Conservation (phyloP, 2,329 filamentous ascomycete species). For the Ascochyta fabae region DNA sequence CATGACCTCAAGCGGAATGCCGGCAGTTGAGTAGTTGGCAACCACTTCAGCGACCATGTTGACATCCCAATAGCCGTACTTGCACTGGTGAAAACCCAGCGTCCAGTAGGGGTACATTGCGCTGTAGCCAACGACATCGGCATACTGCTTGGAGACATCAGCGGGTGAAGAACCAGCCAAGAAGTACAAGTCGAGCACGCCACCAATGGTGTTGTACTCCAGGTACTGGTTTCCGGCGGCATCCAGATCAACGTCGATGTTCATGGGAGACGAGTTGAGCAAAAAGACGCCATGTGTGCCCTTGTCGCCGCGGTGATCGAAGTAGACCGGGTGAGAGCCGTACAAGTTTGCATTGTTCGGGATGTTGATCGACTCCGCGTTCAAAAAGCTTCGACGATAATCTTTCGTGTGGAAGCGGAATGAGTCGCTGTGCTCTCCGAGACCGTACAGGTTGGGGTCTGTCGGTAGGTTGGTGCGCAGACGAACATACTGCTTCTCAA, state of each 20-base stretch:
- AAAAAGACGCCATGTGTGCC: conserved; percentile 49
- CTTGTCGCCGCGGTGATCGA: conserved; percentile 68
- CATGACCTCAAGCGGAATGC: conserved; percentile 74
- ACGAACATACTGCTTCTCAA: conserved; percentile 78
- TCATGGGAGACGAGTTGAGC: conserved; percentile 61
- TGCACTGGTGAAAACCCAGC: conserved; percentile 61
- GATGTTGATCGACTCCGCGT: conserved; percentile 68
- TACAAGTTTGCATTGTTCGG: conserved; percentile 72
- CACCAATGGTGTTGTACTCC: conserved; percentile 80
- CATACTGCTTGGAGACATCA: conserved; percentile 58
- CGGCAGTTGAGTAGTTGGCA: conserved; percentile 69
- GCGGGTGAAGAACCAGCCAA: conserved; percentile 56
- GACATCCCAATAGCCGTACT: conserved; percentile 62
- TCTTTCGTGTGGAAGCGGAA: conserved; percentile 71
- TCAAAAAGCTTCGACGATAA: conserved; percentile 74
- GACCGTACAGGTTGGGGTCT: conserved; percentile 75
- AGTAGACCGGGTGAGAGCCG: conserved; percentile 75
- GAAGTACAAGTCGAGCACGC: conserved; percentile 71
- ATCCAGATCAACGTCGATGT: conserved; percentile 73
- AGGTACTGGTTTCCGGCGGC: conserved; percentile 69
- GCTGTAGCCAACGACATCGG: conserved; percentile 57
- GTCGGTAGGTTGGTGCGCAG: conserved; percentile 73
- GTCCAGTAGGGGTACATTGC: conserved; percentile 61
- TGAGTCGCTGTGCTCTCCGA: conserved; percentile 78
- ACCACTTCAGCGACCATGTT: conserved; percentile 71